Conservation (phyloP, 2,329 filamentous ascomycete genomes). For the Metarhizium brunneum region DNA sequence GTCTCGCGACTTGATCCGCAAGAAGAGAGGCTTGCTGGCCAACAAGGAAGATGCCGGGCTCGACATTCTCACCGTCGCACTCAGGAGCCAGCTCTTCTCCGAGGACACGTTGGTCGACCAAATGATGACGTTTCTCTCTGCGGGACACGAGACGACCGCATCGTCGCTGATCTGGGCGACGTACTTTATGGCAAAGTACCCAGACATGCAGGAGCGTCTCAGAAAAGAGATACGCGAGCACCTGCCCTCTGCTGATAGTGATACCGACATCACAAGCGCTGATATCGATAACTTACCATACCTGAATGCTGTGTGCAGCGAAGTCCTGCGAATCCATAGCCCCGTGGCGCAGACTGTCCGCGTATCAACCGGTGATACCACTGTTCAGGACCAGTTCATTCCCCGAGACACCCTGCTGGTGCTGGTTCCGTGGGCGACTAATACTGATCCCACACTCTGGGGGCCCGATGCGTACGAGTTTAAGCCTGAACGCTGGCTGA, state of each 20-base stretch:
- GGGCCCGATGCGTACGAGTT: slow-evolving; percentile 25
- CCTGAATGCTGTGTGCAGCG: slow-evolving; percentile 32
- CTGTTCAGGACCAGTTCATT: slow-evolving; percentile 22
- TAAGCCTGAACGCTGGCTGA: slow-evolving; percentile 28
- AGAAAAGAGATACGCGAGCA: slow-evolving; percentile 27
- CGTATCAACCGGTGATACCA: slow-evolving; percentile 20
- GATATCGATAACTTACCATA: slow-evolving; percentile 16
- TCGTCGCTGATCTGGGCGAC: slow-evolving; percentile 30
- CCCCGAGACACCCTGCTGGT: slow-evolving; percentile 26
- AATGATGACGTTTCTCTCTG: slow-evolving; percentile 31
- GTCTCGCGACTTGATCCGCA: slow-evolving; percentile 22
- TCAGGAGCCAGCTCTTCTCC: slow-evolving; percentile 21
- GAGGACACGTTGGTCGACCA: slow-evolving; percentile 31
- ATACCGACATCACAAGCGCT: slow-evolving; percentile 1
- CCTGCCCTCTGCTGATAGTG: slow-evolving; percentile 22
- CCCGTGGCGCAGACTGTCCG: slow-evolving; percentile 25
- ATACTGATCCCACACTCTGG: slow-evolving; percentile 23
- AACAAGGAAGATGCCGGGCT: slow-evolving; percentile 17
- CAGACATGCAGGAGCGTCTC: slow-evolving; percentile 26
- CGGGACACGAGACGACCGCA: slow-evolving; percentile 36
- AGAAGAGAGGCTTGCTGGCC: slow-evolving; percentile 13
- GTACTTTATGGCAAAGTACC: slow-evolving; percentile 27
- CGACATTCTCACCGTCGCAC: slow-evolving; percentile 28
- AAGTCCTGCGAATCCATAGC: slow-evolving; percentile 31
- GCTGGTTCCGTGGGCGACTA: slow-evolving; percentile 20